Conservation (phyloP, 805 yeast species). For the Jamesozyma jinghongensis region DNA sequence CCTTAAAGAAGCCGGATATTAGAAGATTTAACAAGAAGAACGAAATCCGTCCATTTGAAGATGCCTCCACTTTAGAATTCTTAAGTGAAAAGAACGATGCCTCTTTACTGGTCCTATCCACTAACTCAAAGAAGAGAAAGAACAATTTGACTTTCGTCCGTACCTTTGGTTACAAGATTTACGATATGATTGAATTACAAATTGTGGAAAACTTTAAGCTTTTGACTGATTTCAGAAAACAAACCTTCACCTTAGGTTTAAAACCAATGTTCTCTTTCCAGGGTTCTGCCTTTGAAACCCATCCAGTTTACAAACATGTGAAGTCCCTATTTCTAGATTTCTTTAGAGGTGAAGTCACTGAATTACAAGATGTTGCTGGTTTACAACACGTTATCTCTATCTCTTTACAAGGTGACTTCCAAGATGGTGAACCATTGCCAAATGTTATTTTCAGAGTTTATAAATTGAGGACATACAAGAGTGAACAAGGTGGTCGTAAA, state of each 20-base stretch:
- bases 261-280: slow-evolving; percentile 92
- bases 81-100: slow-evolving; percentile 92
- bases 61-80: slow-evolving; percentile 73
- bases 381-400: slow-evolving; percentile 83
- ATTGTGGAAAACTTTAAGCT: slow-evolving; percentile 62
- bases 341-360: slow-evolving; percentile 75
- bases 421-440: slow-evolving; percentile 63
- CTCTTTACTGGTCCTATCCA: slow-evolving; percentile 70
- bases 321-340: slow-evolving; percentile 87
- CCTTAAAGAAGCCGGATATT: slow-evolving; percentile 82
- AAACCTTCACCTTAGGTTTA: slow-evolving; percentile 77
- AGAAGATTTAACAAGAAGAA: slow-evolving; percentile 85
- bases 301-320: slow-evolving; percentile 75
- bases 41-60: slow-evolving; percentile 89
- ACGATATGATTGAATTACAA: slow-evolving; percentile 88
- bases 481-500: slow-evolving; percentile 59
- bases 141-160: slow-evolving; percentile 81
- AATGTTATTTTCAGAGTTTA: slow-evolving; percentile 84
- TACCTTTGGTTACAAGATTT: slow-evolving; percentile 81
- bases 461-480: slow-evolving; percentile 66
- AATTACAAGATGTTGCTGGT: slow-evolving; percentile 87
- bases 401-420: slow-evolving; percentile 66
- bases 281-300: slow-evolving; percentile 83
- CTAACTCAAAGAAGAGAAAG: slow-evolving; percentile 85
- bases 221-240: slow-evolving; percentile 67